Evolutionary conservation across 345 rosid genomes (phyloP), one percentile per base, ranked within the genome.

Genomic region (Aquilaria yunnanensis): DNA sequence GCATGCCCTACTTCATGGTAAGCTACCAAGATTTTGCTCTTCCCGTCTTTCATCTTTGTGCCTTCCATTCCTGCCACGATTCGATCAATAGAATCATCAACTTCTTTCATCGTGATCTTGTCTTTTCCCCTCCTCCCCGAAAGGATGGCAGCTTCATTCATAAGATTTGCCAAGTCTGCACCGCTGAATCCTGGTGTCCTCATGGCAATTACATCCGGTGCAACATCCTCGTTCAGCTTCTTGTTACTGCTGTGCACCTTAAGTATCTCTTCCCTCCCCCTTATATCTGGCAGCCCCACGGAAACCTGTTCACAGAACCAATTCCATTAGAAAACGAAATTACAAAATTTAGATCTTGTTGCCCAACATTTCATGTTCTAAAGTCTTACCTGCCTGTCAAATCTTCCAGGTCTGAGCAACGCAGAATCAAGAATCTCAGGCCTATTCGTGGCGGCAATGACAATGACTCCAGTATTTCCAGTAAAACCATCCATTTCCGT

Each of bases 131-230:
- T 80, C 65, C 94, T 70, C 14, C 91, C 88, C 6, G 90, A 83
- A 49, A 90, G 90, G 62, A 90, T 83, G 6, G 95, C 88, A 0
- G 90, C 94, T 69, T 89, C 96, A 60, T 89, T 86, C 89, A 86
- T 80, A 9, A 89, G 82, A 69, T 86, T 89, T 1, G 86, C 91
- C 64, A 90, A 64, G 78, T 90, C 97, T 23, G 92, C 97, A 12
- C 97, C 90, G 45, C 92, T 90, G 55, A 90, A 87, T 70, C 94
- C 88, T 2, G 92, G 86, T 2, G 97, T 87, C 70, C 94, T 80
- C 88, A 76, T 76, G 47, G 94, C 84, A 58, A 85, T 79, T 14
- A 85, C 75, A 65, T 64, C 60, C 2, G 81, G 78, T 32, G 80
- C 74, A 6, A 87, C 84, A 63, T 78, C 83, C 10, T 67, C 71